Base-by-base conservation (phyloP, 768 basidiomycete species). In the Lactarius hatsudake region DNA sequence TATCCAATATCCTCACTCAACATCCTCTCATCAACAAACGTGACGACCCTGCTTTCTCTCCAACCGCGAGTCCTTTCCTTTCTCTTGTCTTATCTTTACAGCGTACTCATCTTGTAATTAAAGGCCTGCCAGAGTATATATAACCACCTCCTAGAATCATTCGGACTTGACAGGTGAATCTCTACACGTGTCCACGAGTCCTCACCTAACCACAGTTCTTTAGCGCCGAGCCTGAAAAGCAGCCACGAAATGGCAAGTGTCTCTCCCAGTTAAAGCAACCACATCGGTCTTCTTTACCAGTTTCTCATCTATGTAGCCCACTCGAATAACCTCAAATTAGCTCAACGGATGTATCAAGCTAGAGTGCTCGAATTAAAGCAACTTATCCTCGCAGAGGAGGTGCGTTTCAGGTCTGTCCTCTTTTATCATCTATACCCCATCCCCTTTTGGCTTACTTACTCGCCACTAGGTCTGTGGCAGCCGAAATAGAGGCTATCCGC, bases 401-500 rank as follows among this genome's bases (percentile, higher is more conserved):
- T 78, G 34, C 86, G 84, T 65, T 97, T 95, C 84, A 91, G 86
- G 91, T 89, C 73, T 32, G 83, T 56, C 51, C 9, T 48, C 40
- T 17, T 61, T 42, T 17, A 26, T 53, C 6, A 53, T 26, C 23
- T 42, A 28, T 20, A 53, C 2, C 20, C 28, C 4, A n/a, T 32
- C 17, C 9, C 34, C 20, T 57, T 63, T 28, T 3, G 10, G 15
- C 57, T 34, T 38, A 63, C 32, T 40, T 58, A 20, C n/a, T 32
- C 23, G 45, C 28, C 32, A 8, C 54, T 67, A 93, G 93, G 76
- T 77, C 76, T 40, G 80, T 94, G 17, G 81, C 87, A 23, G 77
- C 82, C 3, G 94, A 96, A 76, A 91, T 95, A 55, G 86, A 91
- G 59, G 86, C 86, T 2, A 90, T 94, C 67, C 86, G 87, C 32